Conservation (phyloP, 306 rosid species). For the Prunus persica region Prunus_persica_NCBIv2 NC_034012.1:3811501-3812000, state of each 20-base stretch:
- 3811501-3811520: neutral
- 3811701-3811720: neutral
- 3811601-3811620: no score
- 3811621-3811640: no score
- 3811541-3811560: no score
- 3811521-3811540: neutral
- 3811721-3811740: neutral
- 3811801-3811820: slow-evolving; percentile 26
- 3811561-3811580: no score
- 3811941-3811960: slow-evolving; percentile 19
- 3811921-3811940: slow-evolving; percentile 17
- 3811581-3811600: no score
- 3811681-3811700: neutral
- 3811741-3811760: neutral
- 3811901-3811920: slow-evolving; percentile 5
- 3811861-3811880: neutral
- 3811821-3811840: slow-evolving; percentile 4
- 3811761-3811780: slow-evolving; percentile 6
- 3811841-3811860: neutral
- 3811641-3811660: no score
- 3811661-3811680: neutral
- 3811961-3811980: slow-evolving; percentile 39
- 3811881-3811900: slow-evolving; percentile 13
- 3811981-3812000: slow-evolving; percentile 26
- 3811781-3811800: slow-evolving; percentile 17